Evolutionary conservation across 208 protist genomes (phyloP), one percentile per base, ranked within the genome.

Genomic region (Leishmania tropica): DNA sequence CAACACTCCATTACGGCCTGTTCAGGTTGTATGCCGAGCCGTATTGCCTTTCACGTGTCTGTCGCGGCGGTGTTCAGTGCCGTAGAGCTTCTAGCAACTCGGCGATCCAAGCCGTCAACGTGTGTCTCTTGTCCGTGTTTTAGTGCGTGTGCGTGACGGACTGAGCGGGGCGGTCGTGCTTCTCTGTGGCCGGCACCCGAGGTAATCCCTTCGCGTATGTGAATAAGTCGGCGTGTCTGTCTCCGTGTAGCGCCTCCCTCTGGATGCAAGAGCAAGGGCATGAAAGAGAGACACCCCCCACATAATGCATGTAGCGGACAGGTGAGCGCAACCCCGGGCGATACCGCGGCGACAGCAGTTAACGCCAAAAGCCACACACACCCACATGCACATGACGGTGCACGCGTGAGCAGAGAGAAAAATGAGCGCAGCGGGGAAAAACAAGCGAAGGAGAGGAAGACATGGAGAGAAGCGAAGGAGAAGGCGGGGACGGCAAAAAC

Each of bases 1-100:
- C 76, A 80, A 21, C 28, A n/a, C 45, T 80, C 64, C 76, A 80
- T 80, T 37, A 28, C 11, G 51, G 45, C 31, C 40, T 74, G 42
- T 28, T 45, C 53, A 56, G 7, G 17, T 40, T 42, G 73, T 35
- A 31, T 48, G 64, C 31, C 31, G 17, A 68, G 13, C 15, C 15
- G 31, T 35, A 7, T 68, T 24, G 1, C 21, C 15, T 42, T 40
- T 13, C 31, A 7, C 31, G 62, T 15, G 62, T 13, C 31, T 68
- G 62, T 40, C 62, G 13, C 62, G 62, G n/a, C 11, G 31, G 5
- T 40, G 62, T 31, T 40, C 13, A 19, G 62, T 31, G 31, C 62
- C 21, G 62, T 40, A 13, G 13, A 68, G 62, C 28, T 68, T 68
- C 62, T 35, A 68, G 3, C 11, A 40, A 68, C 13, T 40, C 62